Conservation (phyloP, 371 early-diverging fungal species). For the Smittium culicis region DNA sequence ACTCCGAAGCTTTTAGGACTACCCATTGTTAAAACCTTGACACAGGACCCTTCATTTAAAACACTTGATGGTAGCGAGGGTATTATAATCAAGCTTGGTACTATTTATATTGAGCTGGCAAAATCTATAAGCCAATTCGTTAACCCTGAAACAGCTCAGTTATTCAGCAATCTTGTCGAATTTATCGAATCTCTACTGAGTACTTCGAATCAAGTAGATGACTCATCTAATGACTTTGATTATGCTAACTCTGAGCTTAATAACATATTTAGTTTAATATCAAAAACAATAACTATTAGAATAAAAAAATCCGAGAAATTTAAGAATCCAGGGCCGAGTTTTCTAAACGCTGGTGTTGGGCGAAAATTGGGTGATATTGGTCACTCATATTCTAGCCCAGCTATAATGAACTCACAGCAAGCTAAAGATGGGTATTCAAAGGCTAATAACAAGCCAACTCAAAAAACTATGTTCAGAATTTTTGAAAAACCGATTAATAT, state of each 20-base stretch:
- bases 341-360: no score
- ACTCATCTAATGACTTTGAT: not conserved
- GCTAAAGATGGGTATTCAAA: not conserved
- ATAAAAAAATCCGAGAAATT: not conserved
- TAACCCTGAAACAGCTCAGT: not conserved
- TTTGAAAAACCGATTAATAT: not conserved
- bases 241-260: not conserved
- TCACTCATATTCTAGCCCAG: not conserved
- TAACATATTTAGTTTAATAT: no score
- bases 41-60: not conserved
- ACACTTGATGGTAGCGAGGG: conserved; percentile 15
- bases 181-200: not conserved
- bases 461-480: not conserved
- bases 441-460: not conserved
- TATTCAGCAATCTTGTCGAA: not conserved
- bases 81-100: conserved; percentile 32
- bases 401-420: not conserved
- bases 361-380: not conserved
- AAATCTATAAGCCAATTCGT: not conserved
- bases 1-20: not conserved
- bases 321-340: not conserved
- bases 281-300: no score
- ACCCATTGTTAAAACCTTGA: not conserved
- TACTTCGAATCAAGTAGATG: not conserved
- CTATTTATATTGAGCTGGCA: conserved; percentile 21